Base-by-base conservation (phyloP, 345 rosid species). In the Nephelium lappaceum region DNA sequence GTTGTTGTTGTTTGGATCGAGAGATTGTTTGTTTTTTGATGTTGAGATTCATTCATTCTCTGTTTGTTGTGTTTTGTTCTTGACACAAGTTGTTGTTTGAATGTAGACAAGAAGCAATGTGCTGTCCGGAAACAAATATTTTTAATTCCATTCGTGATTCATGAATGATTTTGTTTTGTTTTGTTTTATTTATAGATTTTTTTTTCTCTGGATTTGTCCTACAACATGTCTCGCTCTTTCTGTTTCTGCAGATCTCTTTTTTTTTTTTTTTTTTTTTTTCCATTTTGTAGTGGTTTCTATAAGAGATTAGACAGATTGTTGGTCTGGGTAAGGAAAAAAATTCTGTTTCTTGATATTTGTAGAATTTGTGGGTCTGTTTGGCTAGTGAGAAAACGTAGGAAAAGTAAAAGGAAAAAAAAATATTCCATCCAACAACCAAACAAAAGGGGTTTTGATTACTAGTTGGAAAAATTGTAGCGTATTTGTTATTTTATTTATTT, bases 171-270 rank as follows among this genome's bases (percentile, higher is more conserved):
- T 45, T 45, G 51, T 45, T 45, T 38, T 77, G 38, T 47, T 49
- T 49, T 0, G 31, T 47, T 36, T 66, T 4, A n/a, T 18, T 63
- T 19, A 8, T 27, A 51, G 67, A 25, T 19, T 11, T 38, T 24
- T 78, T 72, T 71, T 64, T 67, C 61, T 25, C 65, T 51, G 67
- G 69, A 25, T 72, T 77, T 36, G 73, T 73, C 66, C 68, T 71
- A 61, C 15, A 57, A 38, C 51, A 9, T 43, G 39, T 67, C 77
- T 47, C 67, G 62, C 74, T 45, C 55, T 58, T 55, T 71, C 42
- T 67, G 11, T 66, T 71, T 58, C 21, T 73, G 10, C 67, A 73
- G 76, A 73, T 73, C 76, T 73, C 23, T 21, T 31, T 12, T 49
- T 14, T 47, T 11, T 11, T 12, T 47, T 11, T 47, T 47, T 61